Conservation (phyloP, 805 yeast genomes). For the Yarrowia deformans region DNA sequence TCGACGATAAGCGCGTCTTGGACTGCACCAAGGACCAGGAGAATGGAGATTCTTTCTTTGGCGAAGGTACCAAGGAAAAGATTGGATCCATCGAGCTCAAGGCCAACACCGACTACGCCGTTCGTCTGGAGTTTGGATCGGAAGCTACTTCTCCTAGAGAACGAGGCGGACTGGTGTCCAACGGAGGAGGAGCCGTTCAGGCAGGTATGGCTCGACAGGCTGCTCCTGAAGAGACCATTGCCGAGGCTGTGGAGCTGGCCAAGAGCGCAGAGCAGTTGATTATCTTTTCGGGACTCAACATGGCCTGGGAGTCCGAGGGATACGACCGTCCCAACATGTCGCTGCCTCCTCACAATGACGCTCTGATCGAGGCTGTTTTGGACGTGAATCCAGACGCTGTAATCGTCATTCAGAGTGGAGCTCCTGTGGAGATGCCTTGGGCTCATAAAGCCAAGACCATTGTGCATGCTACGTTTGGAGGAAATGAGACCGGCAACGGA, state of each 20-base stretch:
- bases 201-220: conserved; percentile 51
- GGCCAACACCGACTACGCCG: conserved; percentile 56
- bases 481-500: conserved; percentile 64
- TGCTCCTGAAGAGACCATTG: conserved; percentile 50
- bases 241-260: conserved; percentile 40
- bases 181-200: conserved; percentile 52
- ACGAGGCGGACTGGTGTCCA: conserved; percentile 33
- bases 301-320: conserved; percentile 69
- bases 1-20: conserved; percentile 61
- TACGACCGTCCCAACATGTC: conserved; percentile 61
- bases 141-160: conserved; percentile 51
- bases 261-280: conserved; percentile 60
- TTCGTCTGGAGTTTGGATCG: conserved; percentile 62
- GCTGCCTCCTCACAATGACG: conserved; percentile 59
- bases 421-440: conserved; percentile 70
- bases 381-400: conserved; percentile 60
- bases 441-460: conserved; percentile 53
- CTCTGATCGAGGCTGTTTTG: conserved; percentile 56
- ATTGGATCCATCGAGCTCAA: conserved; percentile 52
- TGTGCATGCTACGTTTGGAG: conserved; percentile 65
- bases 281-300: conserved; percentile 59
- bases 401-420: conserved; percentile 65
- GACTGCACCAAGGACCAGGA: conserved; percentile 64
- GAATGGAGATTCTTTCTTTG: conserved; percentile 60
- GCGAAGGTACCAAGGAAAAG: conserved; percentile 63